Evolutionary conservation across 2,329 filamentous ascomycete species (phyloP), one percentile per base, ranked within the genome.

Genomic region (Shiraia sp.): DNA sequence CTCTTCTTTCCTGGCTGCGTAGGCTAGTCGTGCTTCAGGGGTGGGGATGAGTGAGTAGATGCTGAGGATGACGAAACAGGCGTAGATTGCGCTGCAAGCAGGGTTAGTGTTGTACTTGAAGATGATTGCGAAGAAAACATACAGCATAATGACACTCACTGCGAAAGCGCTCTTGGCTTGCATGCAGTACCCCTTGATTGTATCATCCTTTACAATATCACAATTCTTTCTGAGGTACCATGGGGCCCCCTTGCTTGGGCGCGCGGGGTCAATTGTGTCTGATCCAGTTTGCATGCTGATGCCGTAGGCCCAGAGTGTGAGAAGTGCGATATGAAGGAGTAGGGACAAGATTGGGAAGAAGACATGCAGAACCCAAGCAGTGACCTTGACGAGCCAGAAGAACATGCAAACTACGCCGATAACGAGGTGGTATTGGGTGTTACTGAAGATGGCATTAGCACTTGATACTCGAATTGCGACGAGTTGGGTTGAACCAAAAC

Each of bases 141-240:
- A 88, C 85, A 88, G 73, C 80, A 89, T 83, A 51, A 84, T 74
- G 10, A 84, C 68, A 1, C 82, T 83, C 14, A 81, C 75, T 10
- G 79, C 85, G 55, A 89, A 86, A 10, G 78, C 75, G 37, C 77
- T 80, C 65, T 89, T 86, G 6, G 87, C 86, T 64, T 87, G 77
- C 59, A 76, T 69, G 66, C 88, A 92, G 56, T 80, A 82, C 6
- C 68, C 61, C 40, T 76, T 70, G 33, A 79, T 74, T 19, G 79
- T 77, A 35, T 76, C 76, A 4, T 77, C 73, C 38, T 72, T 73
- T 2, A 84, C 83, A 26, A 85, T 75, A 38, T 69, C 74, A 71
- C 88, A 92, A 47, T 80, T 81, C 65, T 86, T 82, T 39, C 79
- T 79, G 55, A 91, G 81, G 66, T 90, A 91, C 88, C 88, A 92